These are phyloP conservation scores for Suhomyces sp. DNA, from an alignment of 805 yeast genomes.

Conservation along the genomic window DNA sequence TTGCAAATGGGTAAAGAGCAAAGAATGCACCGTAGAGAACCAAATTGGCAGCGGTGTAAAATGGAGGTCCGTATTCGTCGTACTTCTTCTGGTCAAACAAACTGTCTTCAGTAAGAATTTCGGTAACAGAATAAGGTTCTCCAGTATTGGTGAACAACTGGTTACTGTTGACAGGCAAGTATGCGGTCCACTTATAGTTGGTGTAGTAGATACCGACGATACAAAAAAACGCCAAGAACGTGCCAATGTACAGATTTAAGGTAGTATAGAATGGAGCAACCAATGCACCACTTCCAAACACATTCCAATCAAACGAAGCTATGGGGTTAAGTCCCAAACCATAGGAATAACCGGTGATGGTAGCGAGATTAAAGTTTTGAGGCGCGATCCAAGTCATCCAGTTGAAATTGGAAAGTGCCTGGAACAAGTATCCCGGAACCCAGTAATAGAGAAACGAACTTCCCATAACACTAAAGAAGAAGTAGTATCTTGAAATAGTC, in stretches of 20 bases:
- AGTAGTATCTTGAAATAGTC: slow-evolving; percentile 26
- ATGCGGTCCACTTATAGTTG: slow-evolving; percentile 28
- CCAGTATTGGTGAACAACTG: slow-evolving; percentile 24
- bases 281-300: slow-evolving; percentile 21
- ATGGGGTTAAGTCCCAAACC: slow-evolving; percentile 56
- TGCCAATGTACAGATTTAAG: slow-evolving; percentile 20
- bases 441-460: slow-evolving; percentile 29
- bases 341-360: slow-evolving; percentile 42
- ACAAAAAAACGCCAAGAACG: slow-evolving; percentile 17
- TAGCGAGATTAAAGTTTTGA: slow-evolving; percentile 45
- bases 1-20: slow-evolving; percentile 25
- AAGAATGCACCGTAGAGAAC: slow-evolving; percentile 27
- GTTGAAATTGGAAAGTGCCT: slow-evolving; percentile 42
- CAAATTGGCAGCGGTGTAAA: slow-evolving; percentile 27
- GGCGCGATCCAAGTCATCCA: slow-evolving; percentile 64
- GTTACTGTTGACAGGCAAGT: slow-evolving; percentile 23
- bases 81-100: slow-evolving; percentile 21
- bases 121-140: slow-evolving; percentile 14
- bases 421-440: slow-evolving; percentile 44
- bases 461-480: slow-evolving; percentile 17
- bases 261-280: slow-evolving; percentile 22
- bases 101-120: neutral
- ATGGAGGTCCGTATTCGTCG: slow-evolving; percentile 27
- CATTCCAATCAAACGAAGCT: slow-evolving; percentile 53
- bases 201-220: slow-evolving; percentile 25